A percentile compares a stretch with the other conserved stretches of the same genome.
phyloP scores from a whole-genome alignment of 2,329 filamentous ascomycete species.

The Lachnellula cervina region DNA sequence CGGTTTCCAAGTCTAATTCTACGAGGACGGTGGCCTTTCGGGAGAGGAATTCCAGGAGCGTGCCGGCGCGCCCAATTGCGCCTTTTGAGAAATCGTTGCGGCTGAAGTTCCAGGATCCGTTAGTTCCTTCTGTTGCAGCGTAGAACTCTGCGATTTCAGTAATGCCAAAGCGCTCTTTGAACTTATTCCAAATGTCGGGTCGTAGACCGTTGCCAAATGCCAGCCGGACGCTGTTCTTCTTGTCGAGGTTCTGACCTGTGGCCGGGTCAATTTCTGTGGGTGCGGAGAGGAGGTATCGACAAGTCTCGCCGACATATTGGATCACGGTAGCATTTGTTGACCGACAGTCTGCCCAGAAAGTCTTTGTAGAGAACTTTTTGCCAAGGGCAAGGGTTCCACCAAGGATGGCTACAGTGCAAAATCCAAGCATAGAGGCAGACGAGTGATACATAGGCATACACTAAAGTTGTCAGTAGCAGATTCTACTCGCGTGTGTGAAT shows the following conservation, averaged over 20 bases:
- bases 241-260: constrained; percentile 66
- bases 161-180: constrained; percentile 77
- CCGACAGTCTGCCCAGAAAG: constrained; percentile 74
- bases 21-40: constrained; percentile 53
- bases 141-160: constrained; percentile 76
- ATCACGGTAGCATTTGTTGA: constrained; percentile 66
- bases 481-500: not conserved
- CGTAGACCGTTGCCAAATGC: constrained; percentile 83
- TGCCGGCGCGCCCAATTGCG: constrained; percentile 70
- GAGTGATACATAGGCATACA: constrained; percentile 89
- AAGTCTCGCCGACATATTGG: constrained; percentile 85
- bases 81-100: constrained; percentile 70
- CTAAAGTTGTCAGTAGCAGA: constrained; percentile 36
- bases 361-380: constrained; percentile 70
- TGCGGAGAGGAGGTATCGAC: constrained; percentile 72
- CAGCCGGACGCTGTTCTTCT: constrained; percentile 64
- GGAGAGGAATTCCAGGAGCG: constrained; percentile 52
- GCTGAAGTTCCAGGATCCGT: constrained; percentile 67
- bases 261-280: constrained; percentile 55
- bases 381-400: constrained; percentile 68
- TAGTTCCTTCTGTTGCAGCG: constrained; percentile 67
- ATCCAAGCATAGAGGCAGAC: constrained; percentile 67
- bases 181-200: constrained; percentile 78
- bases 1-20: constrained; percentile 65
- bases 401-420: constrained; percentile 53